These are phyloP conservation scores for Heliosperma pusillum DNA, from an alignment of 148 eudicot species.

Conservation along the genomic window DNA sequence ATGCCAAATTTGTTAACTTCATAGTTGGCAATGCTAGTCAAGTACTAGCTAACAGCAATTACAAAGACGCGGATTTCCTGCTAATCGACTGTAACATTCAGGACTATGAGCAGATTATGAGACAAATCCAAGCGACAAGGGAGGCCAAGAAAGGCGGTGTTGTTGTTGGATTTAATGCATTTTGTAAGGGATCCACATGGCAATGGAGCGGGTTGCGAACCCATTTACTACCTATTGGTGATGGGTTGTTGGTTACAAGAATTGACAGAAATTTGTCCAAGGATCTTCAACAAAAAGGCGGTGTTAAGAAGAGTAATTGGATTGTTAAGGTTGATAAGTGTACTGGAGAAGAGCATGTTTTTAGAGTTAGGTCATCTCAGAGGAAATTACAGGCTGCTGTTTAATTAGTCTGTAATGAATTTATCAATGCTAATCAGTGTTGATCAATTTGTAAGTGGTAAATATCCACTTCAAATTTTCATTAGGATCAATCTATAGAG, in stretches of 20 bases:
- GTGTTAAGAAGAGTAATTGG: slow-evolving; percentile 52
- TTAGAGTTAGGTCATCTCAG: slow-evolving; percentile 53
- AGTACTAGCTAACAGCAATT: slow-evolving; percentile 14
- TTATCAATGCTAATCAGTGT: neutral
- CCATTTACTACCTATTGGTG: slow-evolving; percentile 65
- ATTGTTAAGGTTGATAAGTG: slow-evolving; percentile 62
- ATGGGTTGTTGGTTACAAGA: slow-evolving; percentile 59
- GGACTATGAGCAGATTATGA: slow-evolving; percentile 23
- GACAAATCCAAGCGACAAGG: slow-evolving; percentile 14
- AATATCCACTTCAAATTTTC: neutral
- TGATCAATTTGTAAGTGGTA: slow-evolving; percentile 15
- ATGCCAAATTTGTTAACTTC: slow-evolving; percentile 24
- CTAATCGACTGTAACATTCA: slow-evolving; percentile 28
- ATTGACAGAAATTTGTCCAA: slow-evolving; percentile 23
- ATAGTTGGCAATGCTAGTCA: slow-evolving; percentile 25
- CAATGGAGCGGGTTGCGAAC: slow-evolving; percentile 35
- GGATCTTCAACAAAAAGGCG: slow-evolving; percentile 18
- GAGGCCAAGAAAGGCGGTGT: slow-evolving; percentile 17
- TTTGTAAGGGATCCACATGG: slow-evolving; percentile 35
- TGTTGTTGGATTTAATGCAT: slow-evolving; percentile 65
- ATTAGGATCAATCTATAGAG: neutral
- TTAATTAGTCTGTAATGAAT: neutral
- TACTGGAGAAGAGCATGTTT: slow-evolving; percentile 91
- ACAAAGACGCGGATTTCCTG: slow-evolving; percentile 28
- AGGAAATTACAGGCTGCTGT: slow-evolving; percentile 29